Base-by-base conservation (phyloP, 257 asterid species). In the Schizonepeta tenuifolia region DNA sequence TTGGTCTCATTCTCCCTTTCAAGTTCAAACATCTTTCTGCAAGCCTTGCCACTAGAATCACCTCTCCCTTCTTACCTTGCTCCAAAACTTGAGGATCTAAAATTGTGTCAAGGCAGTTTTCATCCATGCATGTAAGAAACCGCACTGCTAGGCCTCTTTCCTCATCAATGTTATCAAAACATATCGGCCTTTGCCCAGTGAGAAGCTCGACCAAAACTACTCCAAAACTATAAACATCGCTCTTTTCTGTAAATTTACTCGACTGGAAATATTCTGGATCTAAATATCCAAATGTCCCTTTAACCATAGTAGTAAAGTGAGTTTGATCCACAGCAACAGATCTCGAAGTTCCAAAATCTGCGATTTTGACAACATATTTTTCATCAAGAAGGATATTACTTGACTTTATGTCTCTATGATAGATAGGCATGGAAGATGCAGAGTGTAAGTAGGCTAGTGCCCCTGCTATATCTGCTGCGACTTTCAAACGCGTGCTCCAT, bases 171-270 rank as follows among this genome's bases (percentile, higher is more conserved):
- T 12, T 33, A 1, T 18, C 59, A 3, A 6, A 14, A 49, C 24
- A 62, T 20, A 73, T 33, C 0, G 82, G 73, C 38, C 2, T 68
- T 4, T 54, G 9, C 5, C 78, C 51, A 0, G 76, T 78, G 1
- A 78, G 55, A 21, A 73, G 82, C 11, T 73, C 79, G 2, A 55
- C 76, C 3, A 78, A 69, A 24, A 78, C 78, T 2, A 78, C 74
- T 43, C 74, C 81, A 35, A 78, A 78, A 10, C 78, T 67, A 10
- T 72, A 78, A 5, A 78, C 82, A 4, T 72, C 75, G 8, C 82
- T 72, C 18, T 78, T 77, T 46, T 77, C 77, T 1, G 70, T 53
- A 15, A 63, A 77, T 0, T 64, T 69, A 2, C 62, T 56, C 9
- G 74, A 54, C 6, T 31, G 54, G 33, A 77, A 72, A 31, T 77